Evolutionary conservation across 805 yeast genomes (phyloP), one percentile per base, ranked within the genome.

Genomic region (Lipomyces orientalis): DNA sequence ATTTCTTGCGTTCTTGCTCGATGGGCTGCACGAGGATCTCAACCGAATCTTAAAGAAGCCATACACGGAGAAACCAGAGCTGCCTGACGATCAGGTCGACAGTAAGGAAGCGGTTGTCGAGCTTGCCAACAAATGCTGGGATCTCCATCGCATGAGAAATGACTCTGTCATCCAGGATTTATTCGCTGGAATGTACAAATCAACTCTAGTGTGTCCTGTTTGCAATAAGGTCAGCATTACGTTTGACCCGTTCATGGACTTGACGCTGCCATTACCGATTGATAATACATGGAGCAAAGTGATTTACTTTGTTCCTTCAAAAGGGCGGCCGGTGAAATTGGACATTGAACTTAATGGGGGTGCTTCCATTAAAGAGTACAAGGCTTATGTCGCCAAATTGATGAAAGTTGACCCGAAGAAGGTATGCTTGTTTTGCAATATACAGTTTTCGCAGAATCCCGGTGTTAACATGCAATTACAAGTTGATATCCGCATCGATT

Each of bases 171-270:
- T 94, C 25, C 84, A 87, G 33, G 98, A 95, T 76, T 80, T 95
- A 52, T 95, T 94, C 81, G 90, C 93, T 9, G 98, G 98, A 0
- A 76, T 92, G 74, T 95, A 94, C 77, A 91, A 93, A 78, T 92
- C 97, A 1, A 93, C 97, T 0, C 81, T 95, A 64, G 84, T 89
- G 12, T 94, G 99, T 76, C 98, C 98, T 0, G 87, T 80, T 8
- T 95, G 99, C 78, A 76, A 83, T 22, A 89, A 89, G 73, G 85
- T 90, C 7, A 89, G 96, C 34, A 84, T 94, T 33, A 93, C 98
- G 0, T 95, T 93, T 79, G 99, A 94, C 77, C 98, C 99, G 0
- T 94, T 87, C 75, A 91, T 88, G 79, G 97, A 93, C 75, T 80
- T 94, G 71, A 93, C 99, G 0, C 80, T 94, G 56, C 98, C 98